phyloP scores from a whole-genome alignment of 176 grass and related monocot genomes.

The Aegilops longissima region DNA sequence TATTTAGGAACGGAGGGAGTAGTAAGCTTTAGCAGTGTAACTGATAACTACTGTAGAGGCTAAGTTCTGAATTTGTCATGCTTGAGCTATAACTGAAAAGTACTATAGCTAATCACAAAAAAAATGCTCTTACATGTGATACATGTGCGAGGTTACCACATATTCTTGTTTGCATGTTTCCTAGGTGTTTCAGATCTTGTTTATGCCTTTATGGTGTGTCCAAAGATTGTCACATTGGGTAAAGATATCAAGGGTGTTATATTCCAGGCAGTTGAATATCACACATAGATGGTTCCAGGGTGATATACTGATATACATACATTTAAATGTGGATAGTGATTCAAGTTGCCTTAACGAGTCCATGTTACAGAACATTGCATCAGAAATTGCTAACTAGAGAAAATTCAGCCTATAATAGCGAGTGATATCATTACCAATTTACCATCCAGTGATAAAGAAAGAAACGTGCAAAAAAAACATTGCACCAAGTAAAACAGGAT shows the following conservation, averaged over 20 bases:
- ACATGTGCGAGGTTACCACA: not conserved
- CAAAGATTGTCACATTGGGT: not conserved
- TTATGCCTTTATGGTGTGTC: not conserved
- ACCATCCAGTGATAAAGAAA: not conserved
- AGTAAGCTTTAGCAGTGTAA: not conserved
- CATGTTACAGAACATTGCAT: not conserved
- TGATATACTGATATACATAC: not conserved
- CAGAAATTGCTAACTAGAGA: not conserved
- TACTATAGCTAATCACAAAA: conserved; percentile 1
- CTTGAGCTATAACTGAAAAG: not conserved
- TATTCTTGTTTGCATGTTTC: not conserved
- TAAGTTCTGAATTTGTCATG: not conserved
- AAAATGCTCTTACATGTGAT: not conserved
- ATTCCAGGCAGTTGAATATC: not conserved
- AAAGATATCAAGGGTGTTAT: not conserved
- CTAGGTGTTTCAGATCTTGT: not conserved
- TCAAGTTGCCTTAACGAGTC: not conserved
- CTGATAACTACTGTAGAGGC: not conserved
- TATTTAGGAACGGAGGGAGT: too few relatives aligned
- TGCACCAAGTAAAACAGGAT: not conserved
- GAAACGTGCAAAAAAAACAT: not conserved
- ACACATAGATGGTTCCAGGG: not conserved
- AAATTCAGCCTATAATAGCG: not conserved
- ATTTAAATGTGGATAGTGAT: not conserved
- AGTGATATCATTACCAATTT: not conserved